These are phyloP conservation scores for Trichoderma gracile DNA, from an alignment of 2,329 filamentous ascomycete genomes.

Conservation along the genomic window DNA sequence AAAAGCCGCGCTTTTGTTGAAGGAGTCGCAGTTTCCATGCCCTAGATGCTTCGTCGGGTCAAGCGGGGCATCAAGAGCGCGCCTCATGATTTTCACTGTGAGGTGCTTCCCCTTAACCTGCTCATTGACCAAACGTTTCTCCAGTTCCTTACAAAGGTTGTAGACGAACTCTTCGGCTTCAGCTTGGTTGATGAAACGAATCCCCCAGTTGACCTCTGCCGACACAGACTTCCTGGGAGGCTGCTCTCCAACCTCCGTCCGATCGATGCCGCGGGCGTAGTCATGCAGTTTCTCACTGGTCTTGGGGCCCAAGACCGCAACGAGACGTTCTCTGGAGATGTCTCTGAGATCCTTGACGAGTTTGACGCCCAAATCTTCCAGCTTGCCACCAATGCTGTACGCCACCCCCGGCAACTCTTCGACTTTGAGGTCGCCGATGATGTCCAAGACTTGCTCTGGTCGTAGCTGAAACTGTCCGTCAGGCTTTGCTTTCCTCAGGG, in stretches of 20 bases:
- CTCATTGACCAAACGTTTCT: conserved; percentile 77
- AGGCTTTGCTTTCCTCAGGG: conserved; percentile 87
- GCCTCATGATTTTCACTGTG: conserved; percentile 92
- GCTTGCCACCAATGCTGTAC: conserved; percentile 79
- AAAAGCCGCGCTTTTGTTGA: conserved; percentile 82
- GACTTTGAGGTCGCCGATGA: conserved; percentile 76
- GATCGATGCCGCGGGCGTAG: conserved; percentile 86
- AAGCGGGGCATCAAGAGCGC: conserved; percentile 80
- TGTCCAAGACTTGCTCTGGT: conserved; percentile 73
- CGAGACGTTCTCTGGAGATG: conserved; percentile 72
- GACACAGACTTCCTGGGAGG: conserved; percentile 89
- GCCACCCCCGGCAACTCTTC: conserved; percentile 90
- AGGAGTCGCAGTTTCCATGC: conserved; percentile 91
- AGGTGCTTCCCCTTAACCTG: conserved; percentile 83
- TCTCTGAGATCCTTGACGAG: conserved; percentile 81
- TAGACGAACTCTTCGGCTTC: conserved; percentile 91
- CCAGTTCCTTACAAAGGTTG: conserved; percentile 81
- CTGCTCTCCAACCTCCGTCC: conserved; percentile 80
- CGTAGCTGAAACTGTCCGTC: conserved; percentile 89
- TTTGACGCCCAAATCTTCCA: conserved; percentile 83
- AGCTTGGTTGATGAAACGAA: conserved; percentile 86
- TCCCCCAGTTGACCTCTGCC: conserved; percentile 97
- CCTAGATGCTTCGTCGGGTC: conserved; percentile 93
- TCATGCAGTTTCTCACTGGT: conserved; percentile 90
- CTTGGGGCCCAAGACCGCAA: conserved; percentile 78